Conservation (phyloP, 2,329 filamentous ascomycete genomes). For the Graphiopsis chlorocephala region DNA sequence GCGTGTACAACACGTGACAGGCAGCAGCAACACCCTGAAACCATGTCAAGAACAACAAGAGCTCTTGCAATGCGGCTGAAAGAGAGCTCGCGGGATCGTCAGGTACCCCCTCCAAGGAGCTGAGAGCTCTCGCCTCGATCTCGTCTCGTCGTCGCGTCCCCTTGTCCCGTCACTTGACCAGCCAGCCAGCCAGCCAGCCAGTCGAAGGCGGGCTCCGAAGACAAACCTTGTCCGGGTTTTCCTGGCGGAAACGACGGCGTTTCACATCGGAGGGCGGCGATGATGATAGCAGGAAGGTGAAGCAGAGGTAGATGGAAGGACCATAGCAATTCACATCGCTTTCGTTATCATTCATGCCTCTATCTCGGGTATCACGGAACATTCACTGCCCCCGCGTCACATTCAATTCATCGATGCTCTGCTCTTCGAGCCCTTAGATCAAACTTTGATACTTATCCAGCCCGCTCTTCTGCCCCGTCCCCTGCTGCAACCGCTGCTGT, state of each 20-base stretch:
- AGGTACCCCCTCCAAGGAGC: conserved; percentile 3
- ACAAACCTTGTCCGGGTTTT: background rate
- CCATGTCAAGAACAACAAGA: background rate
- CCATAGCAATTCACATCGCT: background rate
- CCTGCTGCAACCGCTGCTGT: conserved; percentile 29
- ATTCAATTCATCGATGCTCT: background rate
- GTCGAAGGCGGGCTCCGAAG: conserved; percentile 4
- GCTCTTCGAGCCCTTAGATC: conserved; percentile 40
- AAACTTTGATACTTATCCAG: conserved; percentile 69
- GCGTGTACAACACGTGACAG: background rate
- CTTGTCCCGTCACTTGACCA: background rate
- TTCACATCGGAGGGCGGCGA: background rate
- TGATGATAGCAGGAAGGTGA: background rate
- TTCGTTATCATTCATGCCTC: background rate
- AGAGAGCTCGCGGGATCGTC: conserved; percentile 6
- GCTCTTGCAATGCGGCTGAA: background rate
- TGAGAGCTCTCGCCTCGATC: background rate
- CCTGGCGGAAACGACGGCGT: background rate
- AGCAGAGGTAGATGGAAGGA: background rate
- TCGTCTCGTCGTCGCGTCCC: background rate
- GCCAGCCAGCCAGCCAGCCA: no score
- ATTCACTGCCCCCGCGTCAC: background rate
- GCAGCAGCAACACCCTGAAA: background rate
- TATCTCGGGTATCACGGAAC: background rate
- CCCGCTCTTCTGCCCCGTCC: conserved; percentile 38